Evolutionary conservation across 2,329 filamentous ascomycete species (phyloP).

Genomic region (Trichoderma breve): DNA sequence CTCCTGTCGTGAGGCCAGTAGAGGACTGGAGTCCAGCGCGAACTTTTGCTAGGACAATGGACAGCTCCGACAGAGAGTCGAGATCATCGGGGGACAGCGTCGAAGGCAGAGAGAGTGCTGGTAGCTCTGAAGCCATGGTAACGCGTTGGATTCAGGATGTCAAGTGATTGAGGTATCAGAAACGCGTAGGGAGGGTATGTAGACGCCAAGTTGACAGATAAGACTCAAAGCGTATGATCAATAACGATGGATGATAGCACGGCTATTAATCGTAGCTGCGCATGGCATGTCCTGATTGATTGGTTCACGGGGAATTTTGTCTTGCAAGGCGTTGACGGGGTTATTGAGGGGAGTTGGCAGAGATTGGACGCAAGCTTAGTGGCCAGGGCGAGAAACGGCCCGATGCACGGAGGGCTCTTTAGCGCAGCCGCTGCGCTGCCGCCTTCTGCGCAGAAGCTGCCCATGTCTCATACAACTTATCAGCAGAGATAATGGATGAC

Average conservation of each 20-base stretch:
- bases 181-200: not conserved
- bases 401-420: conserved; percentile 14
- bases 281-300: not conserved
- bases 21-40: conserved; percentile 49
- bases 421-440: not conserved
- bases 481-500: not conserved
- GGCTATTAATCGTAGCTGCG: not conserved
- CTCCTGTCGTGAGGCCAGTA: conserved; percentile 40
- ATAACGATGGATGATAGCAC: not conserved
- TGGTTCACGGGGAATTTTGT: conserved; percentile 3
- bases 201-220: not conserved
- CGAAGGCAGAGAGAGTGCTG: conserved; percentile 53
- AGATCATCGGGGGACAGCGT: conserved; percentile 78
- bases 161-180: not conserved
- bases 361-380: not conserved
- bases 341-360: conserved; percentile 7
- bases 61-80: conserved; percentile 80
- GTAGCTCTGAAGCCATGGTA: conserved; percentile 35
- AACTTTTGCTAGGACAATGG: conserved; percentile 73
- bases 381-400: conserved; percentile 9
- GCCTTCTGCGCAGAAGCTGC: not conserved
- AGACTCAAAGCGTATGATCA: not conserved
- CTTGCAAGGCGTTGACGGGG: conserved; percentile 3
- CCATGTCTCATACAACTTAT: conserved; percentile 5
- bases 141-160: not conserved